phyloP scores from a whole-genome alignment of 148 eudicot genomes.

The Nepenthes mirabilis region DNA sequence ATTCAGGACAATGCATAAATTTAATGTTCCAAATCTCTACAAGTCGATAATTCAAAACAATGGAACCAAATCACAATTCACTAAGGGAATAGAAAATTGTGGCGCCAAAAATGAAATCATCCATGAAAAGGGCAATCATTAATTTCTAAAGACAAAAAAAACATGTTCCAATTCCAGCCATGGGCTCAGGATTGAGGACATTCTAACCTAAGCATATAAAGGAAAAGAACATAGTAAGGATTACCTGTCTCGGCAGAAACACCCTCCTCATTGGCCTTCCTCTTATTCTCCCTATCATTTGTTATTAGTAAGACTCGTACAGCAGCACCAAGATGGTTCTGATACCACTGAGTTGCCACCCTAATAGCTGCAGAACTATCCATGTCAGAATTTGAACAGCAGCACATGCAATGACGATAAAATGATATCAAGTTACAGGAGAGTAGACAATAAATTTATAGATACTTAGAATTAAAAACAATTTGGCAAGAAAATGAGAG shows the following conservation, averaged over 20 bases:
- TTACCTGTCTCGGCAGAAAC: conserved; percentile 86
- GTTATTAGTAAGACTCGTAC: conserved; percentile 63
- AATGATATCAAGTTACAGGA: not conserved
- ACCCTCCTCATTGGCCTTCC: conserved; percentile 79
- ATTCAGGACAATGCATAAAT: too few species aligned
- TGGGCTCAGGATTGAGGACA: not conserved
- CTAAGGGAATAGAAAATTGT: too few species aligned
- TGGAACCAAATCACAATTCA: too few species aligned
- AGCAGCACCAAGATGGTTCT: conserved; percentile 64
- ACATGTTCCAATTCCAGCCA: too few species aligned
- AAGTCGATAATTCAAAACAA: too few species aligned
- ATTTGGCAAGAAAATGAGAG: too few species aligned
- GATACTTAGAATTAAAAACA: too few species aligned
- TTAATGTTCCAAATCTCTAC: too few species aligned
- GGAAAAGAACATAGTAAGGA: not conserved
- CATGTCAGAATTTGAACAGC: conserved; percentile 5
- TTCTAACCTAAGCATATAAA: not conserved
- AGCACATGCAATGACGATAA: not conserved
- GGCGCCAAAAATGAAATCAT: too few species aligned
- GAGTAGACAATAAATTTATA: too few species aligned
- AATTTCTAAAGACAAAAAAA: too few species aligned
- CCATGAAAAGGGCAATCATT: too few species aligned
- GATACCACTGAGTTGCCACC: conserved; percentile 94
- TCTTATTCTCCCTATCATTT: conserved; percentile 83
- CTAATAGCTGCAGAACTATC: conserved; percentile 62